Evolutionary conservation across 139 green algal genomes (phyloP), one percentile per base, ranked within the genome.

Genomic region (Medakamo hakoo): DNA sequence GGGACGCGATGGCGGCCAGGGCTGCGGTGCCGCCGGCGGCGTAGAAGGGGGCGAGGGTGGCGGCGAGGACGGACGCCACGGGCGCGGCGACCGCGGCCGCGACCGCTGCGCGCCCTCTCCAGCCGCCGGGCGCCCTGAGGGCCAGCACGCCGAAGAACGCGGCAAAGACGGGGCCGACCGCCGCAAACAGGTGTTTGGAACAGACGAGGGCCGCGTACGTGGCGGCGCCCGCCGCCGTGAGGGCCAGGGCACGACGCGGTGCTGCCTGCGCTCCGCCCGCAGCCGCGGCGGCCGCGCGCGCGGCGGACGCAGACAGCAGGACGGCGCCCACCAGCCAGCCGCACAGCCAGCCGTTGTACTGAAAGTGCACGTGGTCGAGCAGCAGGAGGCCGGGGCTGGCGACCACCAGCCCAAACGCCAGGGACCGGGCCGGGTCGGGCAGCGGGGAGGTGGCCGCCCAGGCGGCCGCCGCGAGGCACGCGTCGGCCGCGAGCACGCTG

Each of bases 321-420:
- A 94, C 59, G 0, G 84, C 87, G 73, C 73, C 77, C 61, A 91
- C 4, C 56, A 94, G 76, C 26, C 94, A 27, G 27, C 80, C 85
- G 78, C 65, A 64, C 40, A 98, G 75, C 19, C 94, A 49, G 27
- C 92, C 87, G 74, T 98, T 98, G 82, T 97, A 98, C 76, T 98
- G 92, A 64, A 98, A 98, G 72, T 98, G 92, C 23, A 98, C 80
- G 80, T 98, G 88, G 72, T 98, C 92, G 60, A 98, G 87, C 63
- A 96, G 77, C 18, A 97, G 64, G 30, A 98, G 80, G 0, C 83
- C 90, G 1, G 85, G 79, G 63, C 49, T 49, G 0, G 18, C 40
- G 16, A 52, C 9, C 40, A 52, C 40, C 40, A 52, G 40, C 40
- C 40, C 40, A 52, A 52, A 52, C 40, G 40, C 40, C 40, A 52